phyloP scores from a whole-genome alignment of 23 red algal species.

The Gracilaria gracilis region DNA sequence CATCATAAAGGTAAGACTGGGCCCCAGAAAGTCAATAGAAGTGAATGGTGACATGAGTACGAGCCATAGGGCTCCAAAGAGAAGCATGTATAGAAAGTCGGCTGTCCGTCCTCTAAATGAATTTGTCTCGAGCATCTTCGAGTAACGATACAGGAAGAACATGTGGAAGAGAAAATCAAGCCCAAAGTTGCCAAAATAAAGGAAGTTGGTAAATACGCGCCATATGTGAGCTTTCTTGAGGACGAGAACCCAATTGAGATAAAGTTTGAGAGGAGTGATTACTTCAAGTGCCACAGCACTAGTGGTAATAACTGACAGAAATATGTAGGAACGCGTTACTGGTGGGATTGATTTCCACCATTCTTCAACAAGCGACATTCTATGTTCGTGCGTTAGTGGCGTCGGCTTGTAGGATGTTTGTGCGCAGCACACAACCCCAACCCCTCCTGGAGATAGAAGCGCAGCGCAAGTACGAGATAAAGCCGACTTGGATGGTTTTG shows the following conservation, averaged over 20 bases:
- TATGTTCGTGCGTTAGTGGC: background rate
- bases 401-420: background rate
- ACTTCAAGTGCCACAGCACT: slow-evolving; percentile 82
- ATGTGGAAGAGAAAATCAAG: slow-evolving; percentile 99
- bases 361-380: slow-evolving; percentile 90
- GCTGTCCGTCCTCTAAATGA: slow-evolving; percentile 96
- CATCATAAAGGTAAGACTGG: slow-evolving; percentile 96
- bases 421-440: background rate
- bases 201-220: slow-evolving; percentile 93
- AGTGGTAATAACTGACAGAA: slow-evolving; percentile 81
- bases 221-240: slow-evolving; percentile 78
- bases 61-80: slow-evolving; percentile 86
- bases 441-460: background rate
- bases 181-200: slow-evolving; percentile 93
- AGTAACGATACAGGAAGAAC: slow-evolving; percentile 97
- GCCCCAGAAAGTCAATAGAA: slow-evolving; percentile 90
- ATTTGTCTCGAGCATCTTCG: slow-evolving; percentile 91
- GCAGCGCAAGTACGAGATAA: background rate
- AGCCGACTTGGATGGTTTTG: background rate
- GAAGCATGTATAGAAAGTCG: slow-evolving; percentile 92
- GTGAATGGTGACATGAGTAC: slow-evolving; percentile 74
- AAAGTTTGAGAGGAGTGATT: slow-evolving; percentile 96
- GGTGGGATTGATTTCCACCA: slow-evolving; percentile 86
- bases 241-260: slow-evolving; percentile 88
- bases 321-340: slow-evolving; percentile 90